Base-by-base conservation (phyloP, 257 asterid species). In the Osmanthus fragrans region DNA sequence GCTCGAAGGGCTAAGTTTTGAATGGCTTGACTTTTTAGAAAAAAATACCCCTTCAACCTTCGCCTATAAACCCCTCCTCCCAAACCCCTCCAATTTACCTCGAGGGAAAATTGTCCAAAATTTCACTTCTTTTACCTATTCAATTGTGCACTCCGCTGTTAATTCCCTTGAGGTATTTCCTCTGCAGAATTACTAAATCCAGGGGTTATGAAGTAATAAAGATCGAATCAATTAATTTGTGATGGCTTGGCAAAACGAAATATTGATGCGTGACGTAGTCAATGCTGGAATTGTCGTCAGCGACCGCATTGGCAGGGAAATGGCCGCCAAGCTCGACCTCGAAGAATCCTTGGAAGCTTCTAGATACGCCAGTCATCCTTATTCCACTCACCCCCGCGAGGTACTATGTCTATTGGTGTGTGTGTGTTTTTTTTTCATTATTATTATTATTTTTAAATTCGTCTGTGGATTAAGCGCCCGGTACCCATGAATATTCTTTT, bases 311-410 rank as follows among this genome's bases (percentile, higher is more conserved):
- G 90, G 90, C 79, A 81, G 99, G 79, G 98, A 95, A 49, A 83
- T 90, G 13, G 81, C 87, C 11, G 80, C 87, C 54, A 98, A 93
- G 85, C 84, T 88, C 74, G 99, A 95, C 82, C 92, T 93, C 5
- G 99, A 95, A 79, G 99, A 95, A 78, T 82, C 97, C 29, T 77
- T 95, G 25, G 99, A 95, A 86, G 98, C 99, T 77, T 89, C 98
- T 51, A 88, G 99, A 90, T 95, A 95, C 75, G 86, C 96, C 11
- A 95, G 97, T 74, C 98, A 95, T 80, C 98, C 99, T 27, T 93
- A 93, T 65, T 83, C 98, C 45, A 84, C 96, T 73, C 98, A 90
- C 72, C 98, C 99, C 70, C 91, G 98, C 27, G 99, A 95, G 98
- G 99, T 95, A 80, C 71, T 40, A 32, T 16, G 54, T n/a, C 1